Conservation (phyloP, 192 early-diverging fungal genomes). For the Coemansia sp. region DNA sequence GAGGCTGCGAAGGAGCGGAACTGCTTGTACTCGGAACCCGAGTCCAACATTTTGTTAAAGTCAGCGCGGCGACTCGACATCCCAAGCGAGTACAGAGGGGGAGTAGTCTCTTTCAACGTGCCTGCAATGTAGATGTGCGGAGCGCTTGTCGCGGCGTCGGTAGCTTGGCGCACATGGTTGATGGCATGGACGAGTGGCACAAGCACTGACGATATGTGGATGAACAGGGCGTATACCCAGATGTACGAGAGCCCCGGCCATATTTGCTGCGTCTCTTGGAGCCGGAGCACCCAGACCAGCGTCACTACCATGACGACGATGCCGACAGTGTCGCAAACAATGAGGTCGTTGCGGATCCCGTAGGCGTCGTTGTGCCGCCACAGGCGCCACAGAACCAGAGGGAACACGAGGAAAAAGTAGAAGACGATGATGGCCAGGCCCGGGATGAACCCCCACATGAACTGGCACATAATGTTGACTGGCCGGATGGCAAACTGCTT, state of each 20-base stretch:
- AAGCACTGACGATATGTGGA: constrained; percentile 37
- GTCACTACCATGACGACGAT: constrained; percentile 38
- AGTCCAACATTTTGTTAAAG: constrained; percentile 33
- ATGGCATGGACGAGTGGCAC: constrained; percentile 26
- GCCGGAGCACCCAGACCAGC: constrained; percentile 39
- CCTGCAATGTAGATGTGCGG: background rate
- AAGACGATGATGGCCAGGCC: constrained; percentile 18
- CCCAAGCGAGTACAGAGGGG: background rate
- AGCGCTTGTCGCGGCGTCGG: background rate
- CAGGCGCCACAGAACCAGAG: constrained; percentile 54
- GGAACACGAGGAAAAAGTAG: constrained; percentile 55
- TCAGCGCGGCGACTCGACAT: constrained; percentile 17
- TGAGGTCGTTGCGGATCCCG: constrained; percentile 60
- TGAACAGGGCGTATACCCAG: constrained; percentile 29
- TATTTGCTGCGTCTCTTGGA: constrained; percentile 21
- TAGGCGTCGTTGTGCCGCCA: constrained; percentile 55
- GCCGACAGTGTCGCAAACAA: constrained; percentile 51
- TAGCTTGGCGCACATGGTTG: constrained; percentile 14
- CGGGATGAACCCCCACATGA: constrained; percentile 32
- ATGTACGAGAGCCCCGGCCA: constrained; percentile 37
- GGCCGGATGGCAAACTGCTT: constrained; percentile 30
- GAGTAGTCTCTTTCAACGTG: background rate
- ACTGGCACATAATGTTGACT: constrained; percentile 15
- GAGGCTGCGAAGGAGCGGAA: constrained; percentile 35
- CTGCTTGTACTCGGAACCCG: constrained; percentile 21